Evolutionary conservation across 2,329 filamentous ascomycete species (phyloP), one percentile per base, ranked within the genome.

Genomic region (Pseudofabraea citricarpa): DNA sequence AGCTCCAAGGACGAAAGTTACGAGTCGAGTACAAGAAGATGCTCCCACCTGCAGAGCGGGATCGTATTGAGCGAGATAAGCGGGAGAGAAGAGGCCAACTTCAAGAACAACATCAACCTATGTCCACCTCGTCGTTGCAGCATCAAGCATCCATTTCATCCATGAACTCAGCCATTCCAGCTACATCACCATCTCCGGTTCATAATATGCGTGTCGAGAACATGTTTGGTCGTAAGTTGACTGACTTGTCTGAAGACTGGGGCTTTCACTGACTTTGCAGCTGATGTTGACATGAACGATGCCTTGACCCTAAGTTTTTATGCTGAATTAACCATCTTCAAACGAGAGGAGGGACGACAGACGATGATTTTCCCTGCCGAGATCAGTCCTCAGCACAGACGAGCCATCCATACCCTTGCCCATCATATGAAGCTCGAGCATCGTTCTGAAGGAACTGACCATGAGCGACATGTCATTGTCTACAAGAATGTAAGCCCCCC

Each of bases 11-110:
- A 36, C 80, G 93, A 48, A 97, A 97, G 69, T 71, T 98, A 54
- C 79, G 93, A 38, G 93, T 98, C 20, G 93, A 98, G 66, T 98
- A 97, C 72, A 98, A 98, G 75, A 97, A 97, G 71, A 97, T 98
- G 93, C 78, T 98, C 5, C 93, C 93, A 1, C 80, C 94, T 52
- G 88, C 90, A 23, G 93, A 97, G 66, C 81, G 93, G 41, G 93
- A 98, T 67, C 81, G 93, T 31, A 97, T 98, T 55, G 93, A 98
- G 66, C 80, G 93, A 5, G 93, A 97, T 68, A 98, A 97, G 79
- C 80, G 93, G 45, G 91, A 97, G 70, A 87, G 93, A 56, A 83
- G 93, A 41, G 93, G 93, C 38, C 93, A 98, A 66, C 77, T 98
- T 10, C 90, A 98, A 66, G 93, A 98, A 67, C 93, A 98, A 66